A percentile compares a stretch with the other conserved stretches of the same genome.
Conservation (phyloP, 345 rosid species). For the Cardiospermum halicacabum region DNA sequence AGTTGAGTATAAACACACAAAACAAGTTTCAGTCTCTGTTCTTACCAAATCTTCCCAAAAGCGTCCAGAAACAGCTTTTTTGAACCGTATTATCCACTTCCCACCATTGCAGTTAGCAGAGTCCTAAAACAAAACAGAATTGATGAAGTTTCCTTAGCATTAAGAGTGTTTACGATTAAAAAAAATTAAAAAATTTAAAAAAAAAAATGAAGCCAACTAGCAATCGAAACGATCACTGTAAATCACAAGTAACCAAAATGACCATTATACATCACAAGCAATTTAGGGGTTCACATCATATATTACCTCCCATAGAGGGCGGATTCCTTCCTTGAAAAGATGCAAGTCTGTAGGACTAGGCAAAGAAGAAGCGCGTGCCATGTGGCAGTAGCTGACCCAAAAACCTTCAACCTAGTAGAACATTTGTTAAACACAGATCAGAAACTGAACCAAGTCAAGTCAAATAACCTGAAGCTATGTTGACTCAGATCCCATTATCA, state of each 20-base stretch:
- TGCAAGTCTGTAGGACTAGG: slow-evolving; percentile 93
- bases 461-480: neutral
- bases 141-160: neutral
- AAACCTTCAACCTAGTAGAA: slow-evolving; percentile 69
- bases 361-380: slow-evolving; percentile 81
- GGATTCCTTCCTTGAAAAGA: slow-evolving; percentile 89
- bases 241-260: neutral
- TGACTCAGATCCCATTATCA: neutral
- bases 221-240: too few species aligned
- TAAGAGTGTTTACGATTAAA: too few species aligned
- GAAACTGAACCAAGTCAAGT: slow-evolving; percentile 11
- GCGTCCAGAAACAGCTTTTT: slow-evolving; percentile 89
- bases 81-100: slow-evolving; percentile 95
- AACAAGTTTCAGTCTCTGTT: neutral
- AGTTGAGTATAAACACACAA: neutral
- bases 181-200: too few species aligned
- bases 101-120: slow-evolving; percentile 92
- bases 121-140: slow-evolving; percentile 49
- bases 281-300: slow-evolving; percentile 9
- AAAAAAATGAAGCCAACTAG: too few species aligned
- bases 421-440: neutral
- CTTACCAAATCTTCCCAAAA: slow-evolving; percentile 99
- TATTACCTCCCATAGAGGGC: slow-evolving; percentile 90
- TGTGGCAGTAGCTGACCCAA: slow-evolving; percentile 91
- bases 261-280: neutral